Evolutionary conservation across 179 eudicot genomes (phyloP), one percentile per base, ranked within the genome.

Genomic region (Corrigiola litoralis): DNA sequence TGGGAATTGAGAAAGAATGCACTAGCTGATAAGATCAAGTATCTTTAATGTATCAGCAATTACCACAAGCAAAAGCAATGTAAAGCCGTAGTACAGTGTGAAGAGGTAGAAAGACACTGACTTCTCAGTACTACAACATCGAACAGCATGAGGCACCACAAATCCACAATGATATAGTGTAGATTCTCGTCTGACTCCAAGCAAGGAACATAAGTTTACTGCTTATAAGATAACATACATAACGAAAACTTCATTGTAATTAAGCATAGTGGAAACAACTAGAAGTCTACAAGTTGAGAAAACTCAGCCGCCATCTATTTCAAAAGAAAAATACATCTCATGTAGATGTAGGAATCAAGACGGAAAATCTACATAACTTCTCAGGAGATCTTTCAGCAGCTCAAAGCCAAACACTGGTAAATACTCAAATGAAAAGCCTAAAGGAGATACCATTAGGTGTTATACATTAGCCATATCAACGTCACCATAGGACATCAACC

Each of bases 401-500:
- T n/a, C 6, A 49, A 2, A 14, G 38, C 5, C 8, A 13, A 36
- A 2, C 14, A 4, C 4, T 23, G n/a, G n/a, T 31, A 2, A 27
- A 6, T 18, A 38, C 17, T 21, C 11, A 21, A 11, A 6, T 9
- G 4, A 8, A 29, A 28, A 21, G 46, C 13, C 32, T 49, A 16
- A n/a, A 16, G 7, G 6, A 3, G 33, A n/a, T n/a, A 27, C 12
- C 31, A 53, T 5, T 49, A 1, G 20, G 9, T 12, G 5, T 58
- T 65, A 44, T 21, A 13, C 42, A 44, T 29, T 53, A 33, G 51
- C 51, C 60, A 31, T 32, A 74, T 46, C 53, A n/a, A 31, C 20
- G 41, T 72, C 74, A 16, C 71, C 80, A 8, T 77, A 77, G 61
- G 72, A 73, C 73, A 74, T 49, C 76, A 70, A 65, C 17, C 74